These are phyloP conservation scores for Musa beccarii DNA, from an alignment of 176 grass and related monocot genomes.

Conservation along the genomic window DNA sequence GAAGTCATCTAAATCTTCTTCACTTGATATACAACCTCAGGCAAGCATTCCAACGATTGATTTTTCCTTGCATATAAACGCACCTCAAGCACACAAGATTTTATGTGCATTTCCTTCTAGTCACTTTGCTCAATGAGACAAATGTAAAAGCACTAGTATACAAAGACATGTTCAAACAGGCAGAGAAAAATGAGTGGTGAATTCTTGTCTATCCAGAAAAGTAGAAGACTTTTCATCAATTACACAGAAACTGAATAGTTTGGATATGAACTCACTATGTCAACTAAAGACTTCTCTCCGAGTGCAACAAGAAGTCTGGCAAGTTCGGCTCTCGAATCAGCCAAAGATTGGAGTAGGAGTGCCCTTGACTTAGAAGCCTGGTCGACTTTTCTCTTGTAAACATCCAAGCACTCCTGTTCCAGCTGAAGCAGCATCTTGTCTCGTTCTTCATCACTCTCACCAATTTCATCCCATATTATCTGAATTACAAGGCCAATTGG, in stretches of 20 bases:
- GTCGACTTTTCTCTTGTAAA: slow-evolving; percentile 98
- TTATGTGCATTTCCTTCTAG: neutral
- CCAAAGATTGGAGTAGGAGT: slow-evolving; percentile 75
- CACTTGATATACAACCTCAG: neutral
- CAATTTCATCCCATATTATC: slow-evolving; percentile 95
- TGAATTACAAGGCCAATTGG: slow-evolving; percentile 15
- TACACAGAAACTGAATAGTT: neutral
- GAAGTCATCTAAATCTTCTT: neutral
- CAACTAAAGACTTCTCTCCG: slow-evolving; percentile 72
- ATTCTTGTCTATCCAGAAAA: neutral
- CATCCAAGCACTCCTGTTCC: slow-evolving; percentile 96
- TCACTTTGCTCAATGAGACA: neutral
- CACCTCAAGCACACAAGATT: neutral
- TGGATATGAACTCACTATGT: slow-evolving; percentile 46
- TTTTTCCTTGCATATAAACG: neutral
- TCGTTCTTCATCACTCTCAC: slow-evolving; percentile 89
- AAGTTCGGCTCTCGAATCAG: slow-evolving; percentile 91
- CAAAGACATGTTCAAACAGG: neutral
- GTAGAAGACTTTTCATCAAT: neutral
- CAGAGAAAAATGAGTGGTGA: neutral
- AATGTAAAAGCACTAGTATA: neutral
- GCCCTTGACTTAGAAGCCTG: slow-evolving; percentile 79
- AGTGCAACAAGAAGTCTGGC: slow-evolving; percentile 86
- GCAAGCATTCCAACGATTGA: neutral
- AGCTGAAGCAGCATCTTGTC: slow-evolving; percentile 88